Base-by-base conservation (phyloP, 2,329 filamentous ascomycete genomes). In the Clonostachys chloroleuca region DNA sequence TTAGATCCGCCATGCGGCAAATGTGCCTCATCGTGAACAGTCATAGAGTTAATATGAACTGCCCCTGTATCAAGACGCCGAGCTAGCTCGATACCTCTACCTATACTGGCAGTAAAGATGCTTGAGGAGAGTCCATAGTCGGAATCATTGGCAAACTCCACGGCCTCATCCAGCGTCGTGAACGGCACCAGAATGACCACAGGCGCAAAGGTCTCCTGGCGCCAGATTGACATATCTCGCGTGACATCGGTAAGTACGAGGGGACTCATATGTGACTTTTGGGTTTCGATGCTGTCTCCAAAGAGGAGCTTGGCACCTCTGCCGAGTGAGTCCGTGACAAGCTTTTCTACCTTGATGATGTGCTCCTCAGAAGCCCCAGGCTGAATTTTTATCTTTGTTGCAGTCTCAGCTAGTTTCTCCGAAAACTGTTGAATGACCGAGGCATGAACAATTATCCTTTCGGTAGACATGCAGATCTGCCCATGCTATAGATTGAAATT, bases 381-480 rank as follows among this genome's bases (percentile, higher is more conserved):
- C 3, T 24, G 40, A n/a, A n/a, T 4, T 39, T 39, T 14, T 12
- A 39, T 10, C 6, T 39, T 39, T 39, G 5, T 8, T 18, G 2
- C 14, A 39, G 4, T 42, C 1, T 16, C 40, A 3, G n/a, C 7
- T 6, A 52, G 36, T 5, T 20, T 33, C 5, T 10, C 17, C 17
- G 39, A 33, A 42, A 59, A 57, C 7, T 43, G 46, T 9, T 40
- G 34, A 3, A 48, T 40, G n/a, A 58, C 44, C 24, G 49, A 53
- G 43, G 57, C 52, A 49, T 67, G 61, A 12, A 70, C 63, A 14
- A 71, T 49, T 12, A 86, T 78, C 13, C 81, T 75, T 60, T 87
- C 84, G 0, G 84, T 87, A 7, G 77, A 74, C 84, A 88, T 87
- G 68, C 85, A 89, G 41, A 88, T 80, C 67, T 89, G 85, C 2